Conservation (phyloP, 345 rosid species). For the Hypericum androsaemum region DNA sequence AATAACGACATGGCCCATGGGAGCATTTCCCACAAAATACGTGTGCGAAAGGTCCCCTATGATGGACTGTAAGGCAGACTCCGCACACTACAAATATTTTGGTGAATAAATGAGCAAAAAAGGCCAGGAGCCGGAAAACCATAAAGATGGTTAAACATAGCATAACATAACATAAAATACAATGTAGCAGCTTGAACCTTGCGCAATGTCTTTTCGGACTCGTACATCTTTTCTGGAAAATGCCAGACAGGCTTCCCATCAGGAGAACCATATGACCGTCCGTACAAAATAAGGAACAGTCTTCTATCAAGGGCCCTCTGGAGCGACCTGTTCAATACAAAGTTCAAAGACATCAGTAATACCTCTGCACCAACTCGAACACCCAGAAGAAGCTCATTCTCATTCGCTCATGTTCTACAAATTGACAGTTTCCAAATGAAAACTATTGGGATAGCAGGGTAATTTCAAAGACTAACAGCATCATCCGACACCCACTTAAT, state of each 20-base stretch:
- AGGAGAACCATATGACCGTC: constrained; percentile 49
- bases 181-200: constrained; percentile 33
- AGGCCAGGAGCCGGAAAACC: background rate
- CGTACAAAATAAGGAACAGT: constrained; percentile 70
- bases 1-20: constrained; percentile 77
- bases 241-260: constrained; percentile 69
- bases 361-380: background rate
- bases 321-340: constrained; percentile 34
- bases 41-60: constrained; percentile 75
- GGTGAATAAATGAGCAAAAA: background rate
- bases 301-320: constrained; percentile 85
- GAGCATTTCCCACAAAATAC: constrained; percentile 94
- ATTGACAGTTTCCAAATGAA: too few relatives aligned
- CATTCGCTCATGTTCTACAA: too few relatives aligned
- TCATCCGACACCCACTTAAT: too few relatives aligned
- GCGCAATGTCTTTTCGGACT: constrained; percentile 83
- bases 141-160: too few relatives aligned
- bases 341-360: background rate
- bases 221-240: constrained; percentile 81
- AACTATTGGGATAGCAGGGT: too few relatives aligned
- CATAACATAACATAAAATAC: background rate
- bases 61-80: constrained; percentile 68
- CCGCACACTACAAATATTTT: constrained; percentile 63
- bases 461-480: too few relatives aligned
- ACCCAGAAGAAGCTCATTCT: too few relatives aligned